Evolutionary conservation across 1,139 yeast species (phyloP).

Genomic region (Yamadazyma dushanensis): DNA sequence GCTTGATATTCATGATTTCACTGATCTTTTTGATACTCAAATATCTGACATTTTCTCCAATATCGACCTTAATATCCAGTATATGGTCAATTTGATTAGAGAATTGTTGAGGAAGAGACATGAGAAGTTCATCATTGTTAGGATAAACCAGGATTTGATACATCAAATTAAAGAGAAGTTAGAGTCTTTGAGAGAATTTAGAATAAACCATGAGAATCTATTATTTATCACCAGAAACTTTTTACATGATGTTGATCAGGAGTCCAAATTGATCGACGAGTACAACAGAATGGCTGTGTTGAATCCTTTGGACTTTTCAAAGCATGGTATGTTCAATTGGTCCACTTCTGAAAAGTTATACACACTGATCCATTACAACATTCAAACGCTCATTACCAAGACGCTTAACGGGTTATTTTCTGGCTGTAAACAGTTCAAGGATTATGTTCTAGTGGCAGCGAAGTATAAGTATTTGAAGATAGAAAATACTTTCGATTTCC

Average conservation of each 20-base stretch:
- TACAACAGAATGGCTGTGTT: slow-evolving; percentile 22
- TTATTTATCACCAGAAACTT: slow-evolving; percentile 36
- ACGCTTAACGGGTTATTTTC: slow-evolving; percentile 28
- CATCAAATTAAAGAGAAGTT: slow-evolving; percentile 47
- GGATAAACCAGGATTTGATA: slow-evolving; percentile 50
- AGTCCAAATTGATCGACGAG: slow-evolving; percentile 28
- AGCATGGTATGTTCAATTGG: slow-evolving; percentile 36
- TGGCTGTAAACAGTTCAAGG: slow-evolving; percentile 28
- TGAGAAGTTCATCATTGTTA: slow-evolving; percentile 69
- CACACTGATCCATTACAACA: slow-evolving; percentile 19
- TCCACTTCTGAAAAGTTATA: slow-evolving; percentile 31
- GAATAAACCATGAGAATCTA: slow-evolving; percentile 58
- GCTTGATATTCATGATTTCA: slow-evolving; percentile 25
- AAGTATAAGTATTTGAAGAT: slow-evolving; percentile 21
- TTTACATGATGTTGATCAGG: slow-evolving; percentile 15
- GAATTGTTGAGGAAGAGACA: slow-evolving; percentile 74
- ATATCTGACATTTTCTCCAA: slow-evolving; percentile 21
- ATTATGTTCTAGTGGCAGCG: slow-evolving; percentile 30
- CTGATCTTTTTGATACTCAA: slow-evolving; percentile 17
- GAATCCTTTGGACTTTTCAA: slow-evolving; percentile 34
- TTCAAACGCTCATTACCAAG: slow-evolving; percentile 23
- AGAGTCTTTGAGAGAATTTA: slow-evolving; percentile 43
- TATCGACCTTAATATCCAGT: slow-evolving; percentile 37
- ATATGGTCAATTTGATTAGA: slow-evolving; percentile 54
- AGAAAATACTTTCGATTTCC: slow-evolving; percentile 18